phyloP scores from a whole-genome alignment of 345 rosid species.

The Acer yangbiense region DNA sequence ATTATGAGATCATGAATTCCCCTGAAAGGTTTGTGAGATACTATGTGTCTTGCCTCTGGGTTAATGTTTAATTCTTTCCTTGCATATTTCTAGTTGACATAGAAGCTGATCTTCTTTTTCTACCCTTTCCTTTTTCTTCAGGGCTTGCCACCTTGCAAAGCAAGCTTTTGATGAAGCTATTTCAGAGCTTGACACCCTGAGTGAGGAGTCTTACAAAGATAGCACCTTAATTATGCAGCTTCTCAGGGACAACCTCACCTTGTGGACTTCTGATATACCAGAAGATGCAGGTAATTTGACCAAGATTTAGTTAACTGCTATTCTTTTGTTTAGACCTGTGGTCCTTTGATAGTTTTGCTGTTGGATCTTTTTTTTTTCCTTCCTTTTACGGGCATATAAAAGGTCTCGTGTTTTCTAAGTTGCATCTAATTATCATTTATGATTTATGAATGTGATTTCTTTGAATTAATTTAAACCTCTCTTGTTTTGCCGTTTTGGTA shows the following conservation, averaged over 20 bases:
- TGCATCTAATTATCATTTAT: neutral
- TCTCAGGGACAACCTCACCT: slow-evolving; percentile 47
- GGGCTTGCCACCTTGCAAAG: slow-evolving; percentile 46
- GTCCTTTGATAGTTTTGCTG: neutral
- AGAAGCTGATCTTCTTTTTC: neutral
- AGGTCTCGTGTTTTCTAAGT: neutral
- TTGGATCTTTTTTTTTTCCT: neutral
- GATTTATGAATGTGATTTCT: neutral
- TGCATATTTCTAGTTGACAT: neutral
- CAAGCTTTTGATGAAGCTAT: slow-evolving; percentile 48
- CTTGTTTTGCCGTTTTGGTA: neutral
- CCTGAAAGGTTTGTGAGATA: slow-evolving; percentile 39
- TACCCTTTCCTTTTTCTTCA: slow-evolving; percentile 10
- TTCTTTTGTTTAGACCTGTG: neutral
- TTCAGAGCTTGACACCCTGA: slow-evolving; percentile 40
- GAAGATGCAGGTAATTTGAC: slow-evolving; percentile 40
- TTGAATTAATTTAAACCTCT: neutral
- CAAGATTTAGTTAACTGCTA: neutral
- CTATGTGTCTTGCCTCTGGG: neutral
- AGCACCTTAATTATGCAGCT: slow-evolving; percentile 50
- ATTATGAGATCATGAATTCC: slow-evolving; percentile 44
- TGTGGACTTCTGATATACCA: slow-evolving; percentile 42
- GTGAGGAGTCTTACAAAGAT: slow-evolving; percentile 47
- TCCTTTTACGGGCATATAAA: neutral
- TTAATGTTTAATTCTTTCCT: neutral